phyloP scores from a whole-genome alignment of 2,329 filamentous ascomycete species.

The Cladophialophora psammophila region DNA sequence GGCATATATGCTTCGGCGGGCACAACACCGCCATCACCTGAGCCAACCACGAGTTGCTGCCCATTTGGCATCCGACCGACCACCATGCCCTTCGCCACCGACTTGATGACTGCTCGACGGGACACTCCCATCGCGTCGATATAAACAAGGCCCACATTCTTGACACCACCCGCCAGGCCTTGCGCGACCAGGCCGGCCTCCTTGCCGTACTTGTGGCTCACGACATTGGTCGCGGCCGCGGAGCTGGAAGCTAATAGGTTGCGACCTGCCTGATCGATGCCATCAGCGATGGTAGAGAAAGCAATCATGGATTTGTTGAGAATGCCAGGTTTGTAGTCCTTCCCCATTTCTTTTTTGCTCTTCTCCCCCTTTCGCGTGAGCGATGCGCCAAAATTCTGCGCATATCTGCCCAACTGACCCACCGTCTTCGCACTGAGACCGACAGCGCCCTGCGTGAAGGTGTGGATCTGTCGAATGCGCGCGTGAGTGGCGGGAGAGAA shows the following conservation, averaged over 20 bases:
- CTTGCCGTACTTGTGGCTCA: conserved; percentile 85
- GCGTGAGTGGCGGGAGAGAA: conserved; percentile 86
- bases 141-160: conserved; percentile 96
- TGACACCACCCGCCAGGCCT: conserved; percentile 82
- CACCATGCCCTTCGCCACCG: conserved; percentile 92
- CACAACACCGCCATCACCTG: conserved; percentile 53
- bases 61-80: conserved; percentile 59
- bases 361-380: conserved; percentile 69
- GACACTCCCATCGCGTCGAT: conserved; percentile 96
- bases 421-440: conserved; percentile 85
- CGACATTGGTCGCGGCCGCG: conserved; percentile 81
- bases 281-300: conserved; percentile 92
- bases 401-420: conserved; percentile 79
- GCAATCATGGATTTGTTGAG: conserved; percentile 97
- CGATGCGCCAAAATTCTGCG: conserved; percentile 86
- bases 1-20: conserved; percentile 40
- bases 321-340: conserved; percentile 88
- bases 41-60: conserved; percentile 56
- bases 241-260: conserved; percentile 77
- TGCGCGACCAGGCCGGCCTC: conserved; percentile 82
- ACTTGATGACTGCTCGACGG: conserved; percentile 86
- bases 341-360: conserved; percentile 69
- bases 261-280: conserved; percentile 85
- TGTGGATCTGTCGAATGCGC: conserved; percentile 86
- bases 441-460: conserved; percentile 80